Evolutionary conservation across 768 basidiomycete genomes (phyloP), one percentile per base, ranked within the genome.

Genomic region (Lentinula guzmanii): DNA sequence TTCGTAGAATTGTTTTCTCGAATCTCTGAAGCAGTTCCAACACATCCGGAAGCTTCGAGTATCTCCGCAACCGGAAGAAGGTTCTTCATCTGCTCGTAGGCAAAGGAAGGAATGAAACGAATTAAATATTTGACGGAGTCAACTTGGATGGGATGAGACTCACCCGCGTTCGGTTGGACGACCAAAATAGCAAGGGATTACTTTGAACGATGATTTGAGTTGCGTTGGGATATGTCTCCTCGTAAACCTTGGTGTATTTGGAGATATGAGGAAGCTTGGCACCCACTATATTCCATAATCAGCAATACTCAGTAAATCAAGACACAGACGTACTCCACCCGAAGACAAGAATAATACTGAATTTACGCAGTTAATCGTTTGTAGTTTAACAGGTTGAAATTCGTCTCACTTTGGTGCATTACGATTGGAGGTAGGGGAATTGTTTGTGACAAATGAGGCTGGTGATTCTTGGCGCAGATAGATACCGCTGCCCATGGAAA

Each of bases 161-260:
- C 54, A 79, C 80, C 53, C 67, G 67, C 21, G 68, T 65, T 33
- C 52, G 67, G 35, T 73, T 64, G 1, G 68, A 69, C 46, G 62
- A 71, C 70, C 69, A 77, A 64, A 77, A 80, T 61, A 74, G 72
- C 0, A 71, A 67, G 4, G 75, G 61, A 34, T 74, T 68, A 39
- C 74, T 76, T 51, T 71, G 69, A 16, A 82, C 67, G 4, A 82
- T 58, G 24, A 82, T 67, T 63, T 79, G 74, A 1, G 76, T 74
- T 0, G 79, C 75, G 21, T 67, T 61, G 16, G 82, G 80, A 62
- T 80, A 82, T 1, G 77, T 62, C 60, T 77, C 68, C 18, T 69
- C 67, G 60, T 83, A 79, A 1, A 68, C 67, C 39, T 69, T 67
- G 8, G 74, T 74, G 62, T 83, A 83, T 60, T 82, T 83, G 58